These are phyloP conservation scores for Colletotrichum tropicale DNA, from an alignment of 2,329 filamentous ascomycete genomes.

Conservation along the genomic window DNA sequence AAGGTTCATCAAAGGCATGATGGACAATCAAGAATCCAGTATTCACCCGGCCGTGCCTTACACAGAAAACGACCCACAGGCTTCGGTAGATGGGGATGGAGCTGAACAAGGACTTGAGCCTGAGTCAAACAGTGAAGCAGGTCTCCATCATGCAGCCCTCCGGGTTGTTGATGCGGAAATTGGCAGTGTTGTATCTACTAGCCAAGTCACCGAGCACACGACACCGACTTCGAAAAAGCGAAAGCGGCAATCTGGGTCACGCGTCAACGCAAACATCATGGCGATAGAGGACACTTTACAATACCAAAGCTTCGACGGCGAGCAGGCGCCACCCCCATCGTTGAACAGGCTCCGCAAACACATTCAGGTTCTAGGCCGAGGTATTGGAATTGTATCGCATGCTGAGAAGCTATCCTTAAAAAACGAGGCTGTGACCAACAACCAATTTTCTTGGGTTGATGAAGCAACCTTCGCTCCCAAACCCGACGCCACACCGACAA, in stretches of 20 bases:
- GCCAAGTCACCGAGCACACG: neutral
- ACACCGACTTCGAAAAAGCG: neutral
- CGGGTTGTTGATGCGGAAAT: neutral
- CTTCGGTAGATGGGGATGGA: too few relatives aligned
- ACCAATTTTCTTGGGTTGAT: neutral
- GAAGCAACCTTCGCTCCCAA: neutral
- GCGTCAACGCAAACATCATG: neutral
- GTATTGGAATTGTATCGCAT: neutral
- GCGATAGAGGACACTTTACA: neutral
- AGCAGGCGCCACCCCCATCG: neutral
- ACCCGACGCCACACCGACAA: neutral
- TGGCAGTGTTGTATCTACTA: neutral
- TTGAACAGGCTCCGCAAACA: neutral
- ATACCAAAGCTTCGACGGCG: neutral
- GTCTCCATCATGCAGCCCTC: neutral
- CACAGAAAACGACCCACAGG: too few relatives aligned
- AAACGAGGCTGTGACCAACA: neutral
- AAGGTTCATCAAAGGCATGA: too few relatives aligned
- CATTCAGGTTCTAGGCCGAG: neutral
- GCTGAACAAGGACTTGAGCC: too few relatives aligned
- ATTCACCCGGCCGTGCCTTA: too few relatives aligned
- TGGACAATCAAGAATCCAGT: too few relatives aligned
- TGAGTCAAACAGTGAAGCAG: neutral
- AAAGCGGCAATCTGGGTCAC: neutral
- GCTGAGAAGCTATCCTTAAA: neutral